Conservation (phyloP, 805 yeast genomes). For the Middelhovenomyces tepae region DNA sequence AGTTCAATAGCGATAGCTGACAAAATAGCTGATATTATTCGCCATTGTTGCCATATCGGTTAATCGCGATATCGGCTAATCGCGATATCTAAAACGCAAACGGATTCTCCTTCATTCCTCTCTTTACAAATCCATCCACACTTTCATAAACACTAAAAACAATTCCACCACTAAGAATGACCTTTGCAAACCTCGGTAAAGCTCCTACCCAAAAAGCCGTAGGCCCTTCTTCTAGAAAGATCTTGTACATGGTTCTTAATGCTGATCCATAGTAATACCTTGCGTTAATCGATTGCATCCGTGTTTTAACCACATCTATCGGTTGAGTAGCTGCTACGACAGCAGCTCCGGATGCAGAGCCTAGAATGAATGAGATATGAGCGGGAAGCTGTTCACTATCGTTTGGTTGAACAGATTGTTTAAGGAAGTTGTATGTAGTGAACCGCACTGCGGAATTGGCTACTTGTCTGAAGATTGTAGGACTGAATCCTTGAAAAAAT, state of each 20-base stretch:
- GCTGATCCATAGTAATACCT: conserved; percentile 28
- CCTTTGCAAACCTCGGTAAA: conserved; percentile 57
- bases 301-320: conserved; percentile 74
- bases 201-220: conserved; percentile 29
- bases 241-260: conserved; percentile 26
- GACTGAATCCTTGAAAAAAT: conserved; percentile 70
- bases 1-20: too few species aligned
- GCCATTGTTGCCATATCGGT: too few species aligned
- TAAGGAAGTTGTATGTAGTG: conserved; percentile 68
- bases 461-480: conserved; percentile 76
- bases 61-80: too few species aligned
- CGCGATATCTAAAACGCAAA: too few species aligned
- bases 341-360: conserved; percentile 58
- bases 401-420: conserved; percentile 40
- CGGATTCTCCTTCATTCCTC: too few species aligned
- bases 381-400: conserved; percentile 25
- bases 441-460: conserved; percentile 76
- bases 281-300: conserved; percentile 61
- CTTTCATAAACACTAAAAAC: too few species aligned
- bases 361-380: conserved; percentile 30
- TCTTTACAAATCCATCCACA: too few species aligned
- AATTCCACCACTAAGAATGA: conserved; percentile 62
- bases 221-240: conserved; percentile 35
- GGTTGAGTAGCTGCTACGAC: conserved; percentile 82
- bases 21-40: too few species aligned